Base-by-base conservation (phyloP, 2,329 filamentous ascomycete species). In the Rutstroemia sp. region DNA sequence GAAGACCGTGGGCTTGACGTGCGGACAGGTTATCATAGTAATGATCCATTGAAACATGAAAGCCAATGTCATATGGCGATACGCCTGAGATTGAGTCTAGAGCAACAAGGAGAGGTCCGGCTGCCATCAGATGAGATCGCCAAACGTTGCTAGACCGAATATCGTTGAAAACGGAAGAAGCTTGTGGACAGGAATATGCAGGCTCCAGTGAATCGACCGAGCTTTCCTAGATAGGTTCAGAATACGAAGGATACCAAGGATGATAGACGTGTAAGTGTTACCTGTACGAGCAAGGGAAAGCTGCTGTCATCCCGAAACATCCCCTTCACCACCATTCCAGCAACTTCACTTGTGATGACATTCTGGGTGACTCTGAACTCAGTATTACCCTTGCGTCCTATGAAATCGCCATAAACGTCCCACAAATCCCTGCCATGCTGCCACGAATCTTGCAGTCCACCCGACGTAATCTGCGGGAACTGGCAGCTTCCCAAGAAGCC, bases 11-110 rank as follows among this genome's bases (percentile, higher is more conserved):
- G 69, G 89, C 94, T 67, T 90, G 85, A 0, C 88, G 79, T 0
- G 88, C 85, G 0, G 87, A 90, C 1, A 94, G 78, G 65, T 91
- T 94, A 69, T 94, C 89, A 65, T 85, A 94, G 73, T 94, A 94
- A 70, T 91, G 89, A 67, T 94, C 89, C 64, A 87, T 85, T 53
- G 79, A 84, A 42, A 72, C 76, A 66, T 92, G 88, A 75, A 89
- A 94, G 3, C 76, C 84, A 0, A 68, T 66, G 58, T 84, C 78
- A 37, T 70, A 70, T 0, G 75, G 59, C 0, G 77, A 67, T 1
- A 94, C 79, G 30, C 86, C 86, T 0, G 86, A 89, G 47, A 92
- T 78, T 44, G 73, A 68, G 65, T 94, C 89, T 0, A 94, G 78
- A 0, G 69, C 70, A 5, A 70, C 65, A 66, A 81, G 88, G 0